Percentiles rank a stretch among this genome's conserved stretches.
Evolutionary conservation across 495 filamentous ascomycete species (phyloP).

Genomic region (Thozetella sp.): DNA sequence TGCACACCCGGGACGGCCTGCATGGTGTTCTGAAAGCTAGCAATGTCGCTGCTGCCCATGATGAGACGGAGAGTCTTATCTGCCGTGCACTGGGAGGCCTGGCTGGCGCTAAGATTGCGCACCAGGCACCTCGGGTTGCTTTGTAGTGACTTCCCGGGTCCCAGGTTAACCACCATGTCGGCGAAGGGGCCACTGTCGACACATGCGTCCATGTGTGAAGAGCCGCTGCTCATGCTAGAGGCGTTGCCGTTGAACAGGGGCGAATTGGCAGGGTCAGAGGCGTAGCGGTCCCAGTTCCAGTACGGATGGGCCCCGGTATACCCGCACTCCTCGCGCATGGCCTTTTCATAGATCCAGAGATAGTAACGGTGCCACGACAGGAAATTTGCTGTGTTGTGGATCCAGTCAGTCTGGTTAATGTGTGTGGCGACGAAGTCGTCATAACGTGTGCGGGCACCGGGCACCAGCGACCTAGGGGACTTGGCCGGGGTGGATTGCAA

Average conservation of each 20-base stretch:
- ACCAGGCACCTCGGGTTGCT: conserved; percentile 38
- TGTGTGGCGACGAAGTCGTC: conserved; percentile 42
- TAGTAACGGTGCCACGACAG: conserved; percentile 40
- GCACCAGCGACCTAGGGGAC: too few species aligned
- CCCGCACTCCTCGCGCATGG: conserved; percentile 34
- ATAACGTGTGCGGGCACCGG: too few species aligned
- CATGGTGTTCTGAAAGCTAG: conserved; percentile 14
- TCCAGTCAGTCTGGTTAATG: conserved; percentile 30
- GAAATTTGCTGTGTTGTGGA: conserved; percentile 42
- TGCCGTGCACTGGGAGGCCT: conserved; percentile 17
- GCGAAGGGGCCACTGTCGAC: conserved; percentile 29
- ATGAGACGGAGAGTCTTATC: conserved; percentile 20
- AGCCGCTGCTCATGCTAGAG: conserved; percentile 28
- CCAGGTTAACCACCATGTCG: conserved; percentile 20
- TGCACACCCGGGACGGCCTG: conserved; percentile 20
- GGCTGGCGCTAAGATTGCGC: conserved; percentile 31
- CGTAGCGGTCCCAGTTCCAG: conserved; percentile 43
- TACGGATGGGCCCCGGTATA: conserved; percentile 38
- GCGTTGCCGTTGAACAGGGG: conserved; percentile 15
- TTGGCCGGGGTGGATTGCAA: too few species aligned
- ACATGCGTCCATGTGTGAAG: too few species aligned
- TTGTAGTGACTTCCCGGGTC: conserved; percentile 16
- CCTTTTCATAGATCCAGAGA: conserved; percentile 34
- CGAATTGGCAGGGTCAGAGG: conserved; percentile 6
- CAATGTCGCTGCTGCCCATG: conserved; percentile 15